These are phyloP conservation scores for Botryotinia calthae DNA, from an alignment of 2,329 filamentous ascomycete genomes.

Conservation along the genomic window DNA sequence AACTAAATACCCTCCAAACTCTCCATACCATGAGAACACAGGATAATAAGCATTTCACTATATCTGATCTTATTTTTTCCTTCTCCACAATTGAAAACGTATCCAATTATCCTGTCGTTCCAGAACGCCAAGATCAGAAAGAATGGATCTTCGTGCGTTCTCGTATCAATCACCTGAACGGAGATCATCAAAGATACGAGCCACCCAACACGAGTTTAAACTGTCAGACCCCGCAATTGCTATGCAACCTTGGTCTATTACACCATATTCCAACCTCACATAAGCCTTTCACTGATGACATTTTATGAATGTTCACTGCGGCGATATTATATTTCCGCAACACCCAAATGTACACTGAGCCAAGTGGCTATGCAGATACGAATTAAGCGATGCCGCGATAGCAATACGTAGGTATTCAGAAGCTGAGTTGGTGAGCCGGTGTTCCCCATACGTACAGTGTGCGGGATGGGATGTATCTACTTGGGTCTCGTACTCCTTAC, in stretches of 20 bases:
- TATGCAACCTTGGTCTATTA: slow-evolving; percentile 1
- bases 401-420: background rate
- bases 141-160: slow-evolving; percentile 10
- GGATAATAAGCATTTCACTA: background rate
- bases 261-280: background rate
- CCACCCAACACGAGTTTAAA: slow-evolving; percentile 4
- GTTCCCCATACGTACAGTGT: background rate
- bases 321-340: slow-evolving; percentile 10
- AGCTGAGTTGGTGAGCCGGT: slow-evolving; percentile 3
- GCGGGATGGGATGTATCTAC: background rate
- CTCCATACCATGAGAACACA: no score
- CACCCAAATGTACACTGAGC: background rate
- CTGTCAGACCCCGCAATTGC: slow-evolving; percentile 9
- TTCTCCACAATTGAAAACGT: background rate
- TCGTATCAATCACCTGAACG: slow-evolving; percentile 19
- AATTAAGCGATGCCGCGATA: slow-evolving; percentile 12
- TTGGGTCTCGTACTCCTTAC: slow-evolving; percentile 14
- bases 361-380: slow-evolving; percentile 22
- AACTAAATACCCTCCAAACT: background rate
- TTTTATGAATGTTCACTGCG: background rate
- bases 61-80: background rate
- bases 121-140: background rate
- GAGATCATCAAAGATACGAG: slow-evolving; percentile 18
- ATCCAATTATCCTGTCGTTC: background rate
- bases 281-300: background rate